phyloP scores from a whole-genome alignment of 495 filamentous ascomycete genomes.

The Tetracladium setigerum region DNA sequence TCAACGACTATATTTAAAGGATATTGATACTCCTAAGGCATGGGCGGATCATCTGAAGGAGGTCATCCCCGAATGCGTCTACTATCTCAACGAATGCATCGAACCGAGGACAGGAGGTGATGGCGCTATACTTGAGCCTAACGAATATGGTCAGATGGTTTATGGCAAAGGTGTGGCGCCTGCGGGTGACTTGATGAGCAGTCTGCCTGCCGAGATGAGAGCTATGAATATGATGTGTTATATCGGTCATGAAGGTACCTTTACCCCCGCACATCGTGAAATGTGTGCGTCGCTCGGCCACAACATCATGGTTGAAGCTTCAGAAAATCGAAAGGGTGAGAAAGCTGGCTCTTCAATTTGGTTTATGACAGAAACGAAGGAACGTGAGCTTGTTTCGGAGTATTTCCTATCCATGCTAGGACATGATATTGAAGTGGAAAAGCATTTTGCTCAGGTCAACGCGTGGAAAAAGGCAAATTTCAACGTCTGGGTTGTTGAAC shows the following conservation, averaged over 20 bases:
- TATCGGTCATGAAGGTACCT: slow-evolving; percentile 94
- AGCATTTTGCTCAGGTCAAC: slow-evolving; percentile 89
- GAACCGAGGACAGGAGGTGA: slow-evolving; percentile 41
- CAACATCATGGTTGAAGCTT: slow-evolving; percentile 95
- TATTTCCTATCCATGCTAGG: slow-evolving; percentile 88
- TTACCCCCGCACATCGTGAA: slow-evolving; percentile 90
- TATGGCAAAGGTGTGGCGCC: slow-evolving; percentile 39
- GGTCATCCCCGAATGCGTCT: slow-evolving; percentile 68
- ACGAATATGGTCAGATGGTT: slow-evolving; percentile 32
- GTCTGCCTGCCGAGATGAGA: slow-evolving; percentile 73
- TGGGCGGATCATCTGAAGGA: slow-evolving; percentile 76
- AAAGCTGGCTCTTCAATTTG: slow-evolving; percentile 84
- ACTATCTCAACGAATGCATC: slow-evolving; percentile 78
- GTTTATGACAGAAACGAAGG: slow-evolving; percentile 95
- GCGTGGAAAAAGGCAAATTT: slow-evolving; percentile 92
- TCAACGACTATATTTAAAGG: slow-evolving; percentile 89
- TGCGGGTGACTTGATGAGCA: slow-evolving; percentile 90
- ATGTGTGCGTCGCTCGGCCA: slow-evolving; percentile 97
- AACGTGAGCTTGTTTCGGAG: slow-evolving; percentile 78
- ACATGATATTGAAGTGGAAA: slow-evolving; percentile 93
- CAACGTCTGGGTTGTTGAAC: slow-evolving; percentile 85
- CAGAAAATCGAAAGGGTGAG: slow-evolving; percentile 60
- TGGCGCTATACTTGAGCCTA: slow-evolving; percentile 33
- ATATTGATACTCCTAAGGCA: slow-evolving; percentile 82
- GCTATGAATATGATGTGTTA: slow-evolving; percentile 98